phyloP scores from a whole-genome alignment of 1,139 yeast species.

The Candida tropicalis region DNA sequence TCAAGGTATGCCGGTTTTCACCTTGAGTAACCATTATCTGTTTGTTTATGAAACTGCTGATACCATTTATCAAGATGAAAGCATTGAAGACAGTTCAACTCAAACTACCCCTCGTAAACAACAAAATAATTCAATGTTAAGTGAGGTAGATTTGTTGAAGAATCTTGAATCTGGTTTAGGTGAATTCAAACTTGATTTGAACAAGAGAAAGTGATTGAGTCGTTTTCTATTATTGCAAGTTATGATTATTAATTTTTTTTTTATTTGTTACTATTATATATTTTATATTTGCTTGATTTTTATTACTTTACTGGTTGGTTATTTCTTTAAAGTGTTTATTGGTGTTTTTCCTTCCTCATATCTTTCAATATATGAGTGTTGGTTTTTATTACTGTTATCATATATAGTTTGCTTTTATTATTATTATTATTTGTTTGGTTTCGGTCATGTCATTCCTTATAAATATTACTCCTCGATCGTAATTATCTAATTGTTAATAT shows the following conservation, averaged over 20 bases:
- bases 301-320: conserved; percentile 1
- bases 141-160: conserved; percentile 20
- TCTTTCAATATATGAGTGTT: not conserved
- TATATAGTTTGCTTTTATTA: not conserved
- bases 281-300: not conserved
- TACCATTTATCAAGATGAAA: conserved; percentile 10
- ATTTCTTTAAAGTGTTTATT: not conserved
- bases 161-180: conserved; percentile 42
- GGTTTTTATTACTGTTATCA: not conserved
- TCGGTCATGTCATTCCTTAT: conserved; percentile 8
- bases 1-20: conserved; percentile 16
- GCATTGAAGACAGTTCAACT: conserved; percentile 1
- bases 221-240: too few relatives aligned
- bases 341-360: not conserved
- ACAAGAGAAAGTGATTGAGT: conserved; percentile 10
- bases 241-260: conserved; percentile 2
- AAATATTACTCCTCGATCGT: conserved; percentile 3
- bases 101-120: conserved; percentile 6
- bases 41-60: conserved; percentile 24
- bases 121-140: conserved; percentile 1
- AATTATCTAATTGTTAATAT: conserved; percentile 6
- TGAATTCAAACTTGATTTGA: conserved; percentile 36
- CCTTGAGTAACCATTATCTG: conserved; percentile 22
- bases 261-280: not conserved
- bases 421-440: conserved; percentile 1